A percentile compares a stretch with the other conserved stretches of the same genome.
These are phyloP conservation scores for Syzygium aqueum DNA, from an alignment of 345 rosid genomes.

Conservation along the genomic window DNA sequence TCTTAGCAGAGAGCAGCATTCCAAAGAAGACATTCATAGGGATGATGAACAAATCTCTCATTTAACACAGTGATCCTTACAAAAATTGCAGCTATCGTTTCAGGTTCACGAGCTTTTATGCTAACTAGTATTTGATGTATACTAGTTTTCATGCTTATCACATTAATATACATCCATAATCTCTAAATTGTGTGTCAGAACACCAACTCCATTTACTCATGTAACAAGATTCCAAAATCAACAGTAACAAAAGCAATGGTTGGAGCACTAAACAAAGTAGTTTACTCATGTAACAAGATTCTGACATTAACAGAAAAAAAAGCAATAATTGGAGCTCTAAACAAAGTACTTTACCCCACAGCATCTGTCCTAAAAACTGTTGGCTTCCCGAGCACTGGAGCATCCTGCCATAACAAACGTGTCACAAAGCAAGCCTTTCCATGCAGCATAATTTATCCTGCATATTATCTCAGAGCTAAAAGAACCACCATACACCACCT, in stretches of 20 bases:
- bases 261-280: background rate
- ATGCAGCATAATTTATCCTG: background rate
- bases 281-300: background rate
- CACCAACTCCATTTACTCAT: background rate
- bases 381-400: slow-evolving; percentile 86
- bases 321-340: background rate
- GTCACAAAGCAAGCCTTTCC: background rate
- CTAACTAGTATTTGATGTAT: background rate
- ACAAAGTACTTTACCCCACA: slow-evolving; percentile 48
- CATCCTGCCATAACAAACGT: slow-evolving; percentile 48
- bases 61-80: background rate
- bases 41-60: background rate
- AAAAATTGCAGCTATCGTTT: background rate
- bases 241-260: background rate
- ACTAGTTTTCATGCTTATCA: background rate
- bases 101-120: background rate
- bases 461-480: background rate
- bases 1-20: background rate
- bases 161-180: background rate
- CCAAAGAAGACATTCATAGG: background rate
- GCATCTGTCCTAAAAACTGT: slow-evolving; percentile 40
- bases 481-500: background rate
- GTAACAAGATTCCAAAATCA: background rate
- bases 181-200: background rate
- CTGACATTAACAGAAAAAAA: background rate